Base-by-base conservation (phyloP, 179 eudicot species). In the Sideroxylon spinosum region DNA sequence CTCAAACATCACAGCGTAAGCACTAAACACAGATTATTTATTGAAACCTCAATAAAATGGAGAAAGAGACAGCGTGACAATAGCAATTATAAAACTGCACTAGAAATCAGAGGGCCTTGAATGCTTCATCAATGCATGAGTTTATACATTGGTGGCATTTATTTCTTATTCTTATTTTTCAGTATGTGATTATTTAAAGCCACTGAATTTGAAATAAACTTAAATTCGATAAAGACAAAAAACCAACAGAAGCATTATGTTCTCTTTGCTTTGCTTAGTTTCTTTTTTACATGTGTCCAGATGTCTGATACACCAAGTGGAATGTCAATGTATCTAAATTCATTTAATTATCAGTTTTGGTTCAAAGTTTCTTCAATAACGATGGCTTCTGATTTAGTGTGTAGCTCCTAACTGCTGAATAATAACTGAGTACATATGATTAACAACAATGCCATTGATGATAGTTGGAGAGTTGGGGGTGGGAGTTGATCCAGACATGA, bases 61-160 rank as follows among this genome's bases (percentile, higher is more conserved):
- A 72, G 19, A 23, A 12, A 53, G 48, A 46, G 49, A 72, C 14
- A 72, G 59, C 76, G 55, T 71, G 60, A 49, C 60, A 71, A 20
- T 59, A 22, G n/a, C 28, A 48, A 49, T 23, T 23, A 9, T 44
- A 46, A 69, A 50, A 50, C 23, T 20, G 28, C 60, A 32, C 16
- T 23, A 3, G 7, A 37, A 28, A 22, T 17, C 46, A 67, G 71
- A 32, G 19, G 32, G 46, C 48, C 71, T 26, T 46, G 28, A 68
- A 17, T 29, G 68, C 22, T 66, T 66, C 70, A 66, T 66, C 0
- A 28, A 14, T 9, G 55, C 13, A 9, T 52, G 56, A 14, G 56
- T 9, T 52, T 9, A 9, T 52, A 10, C 44, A 37, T 37, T 37
- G 44, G 44, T 37, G 44, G 44, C 44, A 37, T 37, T 37, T 37